phyloP scores from a whole-genome alignment of 306 rosid genomes.

The Quercus berberidifolia region DNA sequence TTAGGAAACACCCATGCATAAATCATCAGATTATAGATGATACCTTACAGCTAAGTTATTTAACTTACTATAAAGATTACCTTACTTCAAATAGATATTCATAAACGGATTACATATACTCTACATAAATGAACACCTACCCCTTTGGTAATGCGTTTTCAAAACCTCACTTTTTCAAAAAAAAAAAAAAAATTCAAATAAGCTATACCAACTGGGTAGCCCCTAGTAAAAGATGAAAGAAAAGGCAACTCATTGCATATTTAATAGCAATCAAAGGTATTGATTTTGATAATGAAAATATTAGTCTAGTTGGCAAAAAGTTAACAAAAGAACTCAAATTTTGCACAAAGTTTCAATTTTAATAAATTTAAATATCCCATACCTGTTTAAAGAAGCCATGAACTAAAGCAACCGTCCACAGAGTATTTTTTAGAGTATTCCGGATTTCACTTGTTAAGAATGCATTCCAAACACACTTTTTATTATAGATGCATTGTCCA shows the following conservation, averaged over 20 bases:
- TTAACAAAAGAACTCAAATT: background rate
- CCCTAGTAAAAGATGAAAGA: background rate
- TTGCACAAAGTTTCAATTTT: background rate
- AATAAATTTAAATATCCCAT: background rate
- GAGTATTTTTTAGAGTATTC: conserved; percentile 58
- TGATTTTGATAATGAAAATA: background rate
- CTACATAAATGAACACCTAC: background rate
- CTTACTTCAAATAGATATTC: conserved; percentile 13
- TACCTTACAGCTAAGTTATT: background rate
- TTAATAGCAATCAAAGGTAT: background rate
- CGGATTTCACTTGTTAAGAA: conserved; percentile 84
- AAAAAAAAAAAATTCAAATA: too few relatives aligned
- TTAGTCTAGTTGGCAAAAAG: background rate
- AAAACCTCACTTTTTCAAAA: too few relatives aligned
- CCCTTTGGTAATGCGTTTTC: too few relatives aligned
- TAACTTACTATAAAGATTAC: background rate
- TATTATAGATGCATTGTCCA: conserved; percentile 66
- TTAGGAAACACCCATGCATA: conserved; percentile 2
- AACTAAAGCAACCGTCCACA: conserved; percentile 95
- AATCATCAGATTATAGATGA: background rate
- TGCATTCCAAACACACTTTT: conserved; percentile 94
- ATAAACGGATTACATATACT: conserved; percentile 23
- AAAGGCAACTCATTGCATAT: background rate
- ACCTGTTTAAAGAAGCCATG: conserved; percentile 95
- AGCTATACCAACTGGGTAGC: background rate